Base-by-base conservation (phyloP, 1,284 basidiomycete species). In the Schizophyllum amplum region DNA sequence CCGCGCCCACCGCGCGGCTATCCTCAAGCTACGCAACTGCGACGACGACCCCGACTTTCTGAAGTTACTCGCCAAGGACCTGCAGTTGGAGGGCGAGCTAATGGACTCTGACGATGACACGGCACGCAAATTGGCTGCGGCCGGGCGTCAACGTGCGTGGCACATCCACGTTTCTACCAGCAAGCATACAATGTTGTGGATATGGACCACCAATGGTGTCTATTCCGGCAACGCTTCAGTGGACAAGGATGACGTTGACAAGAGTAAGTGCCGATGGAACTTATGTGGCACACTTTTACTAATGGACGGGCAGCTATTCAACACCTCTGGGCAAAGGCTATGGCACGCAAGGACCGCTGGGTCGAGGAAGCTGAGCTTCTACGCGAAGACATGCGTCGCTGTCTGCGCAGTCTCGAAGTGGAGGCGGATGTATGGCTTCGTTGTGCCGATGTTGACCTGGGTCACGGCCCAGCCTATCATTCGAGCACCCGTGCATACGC, bases 261-360 rank as follows among this genome's bases (percentile, higher is more conserved):
- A 46, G 58, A 53, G 23, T 42, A 1, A 3, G 42, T 7, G 13
- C 11, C n/a, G 15, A 23, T 11, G 17, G 21, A 17, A 4, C 23
- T 20, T 59, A 15, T 15, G n/a, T 13, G 15, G 42, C n/a, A n/a
- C n/a, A n/a, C n/a, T n/a, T n/a, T n/a, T n/a, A n/a, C n/a, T n/a
- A n/a, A n/a, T n/a, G n/a, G n/a, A n/a, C 15, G n/a, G 4, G 15
- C 47, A 61, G 60, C 58, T 1, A 25, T 61, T 0, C 58, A 58
- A 5, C 47, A 59, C 17, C 55, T 59, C 25, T 60, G 58, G 60
- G 23, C 49, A 2, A 58, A 54, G n/a, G 46, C 58, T 1, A 21
- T n/a, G n/a, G n/a, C n/a, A n/a, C n/a, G n/a, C n/a, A n/a, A n/a
- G n/a, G n/a, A n/a, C n/a, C n/a, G n/a, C 46, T 59, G 58, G 58